These are phyloP conservation scores for Cryphonectria radicalis DNA, from an alignment of 2,329 filamentous ascomycete species.

Conservation along the genomic window DNA sequence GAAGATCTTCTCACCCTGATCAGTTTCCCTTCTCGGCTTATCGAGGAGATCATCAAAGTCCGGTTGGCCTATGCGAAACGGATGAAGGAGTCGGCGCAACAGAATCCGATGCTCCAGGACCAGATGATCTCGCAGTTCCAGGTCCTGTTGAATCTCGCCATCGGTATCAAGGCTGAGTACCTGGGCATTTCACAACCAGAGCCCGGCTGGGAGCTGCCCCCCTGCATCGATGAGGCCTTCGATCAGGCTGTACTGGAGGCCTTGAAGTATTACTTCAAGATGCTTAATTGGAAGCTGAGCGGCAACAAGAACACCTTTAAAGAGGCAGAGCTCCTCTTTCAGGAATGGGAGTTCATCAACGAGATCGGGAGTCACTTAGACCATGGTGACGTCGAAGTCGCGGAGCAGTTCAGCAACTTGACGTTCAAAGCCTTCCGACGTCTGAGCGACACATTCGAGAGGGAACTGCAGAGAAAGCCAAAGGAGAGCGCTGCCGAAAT, in stretches of 20 bases:
- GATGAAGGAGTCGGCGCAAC: constrained; percentile 92
- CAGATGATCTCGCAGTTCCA: constrained; percentile 98
- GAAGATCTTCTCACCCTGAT: constrained; percentile 95
- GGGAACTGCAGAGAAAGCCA: constrained; percentile 81
- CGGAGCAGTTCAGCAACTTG: constrained; percentile 93
- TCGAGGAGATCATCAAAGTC: constrained; percentile 94
- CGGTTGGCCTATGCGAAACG: constrained; percentile 89
- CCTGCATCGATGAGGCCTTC: constrained; percentile 96
- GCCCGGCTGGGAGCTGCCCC: constrained; percentile 91
- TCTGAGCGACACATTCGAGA: constrained; percentile 88
- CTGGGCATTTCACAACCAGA: constrained; percentile 82
- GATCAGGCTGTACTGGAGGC: constrained; percentile 90
- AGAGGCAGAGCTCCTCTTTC: constrained; percentile 93
- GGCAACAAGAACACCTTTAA: constrained; percentile 99
- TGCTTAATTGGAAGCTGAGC: constrained; percentile 96
- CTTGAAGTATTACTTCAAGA: constrained; percentile 96
- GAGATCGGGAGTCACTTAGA: constrained; percentile 90
- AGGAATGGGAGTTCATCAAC: constrained; percentile 98
- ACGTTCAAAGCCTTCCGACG: constrained; percentile 91
- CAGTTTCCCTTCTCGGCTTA: constrained; percentile 93
- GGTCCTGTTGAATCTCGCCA: constrained; percentile 87
- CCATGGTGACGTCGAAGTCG: constrained; percentile 92
- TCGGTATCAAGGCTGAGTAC: constrained; percentile 90
- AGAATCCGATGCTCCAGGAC: constrained; percentile 91
- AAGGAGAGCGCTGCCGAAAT: constrained; percentile 86